A percentile compares a stretch with the other conserved stretches of the same genome.
Conservation (phyloP, 305 asterid genomes). For the Fraxinus angustifolia region DNA sequence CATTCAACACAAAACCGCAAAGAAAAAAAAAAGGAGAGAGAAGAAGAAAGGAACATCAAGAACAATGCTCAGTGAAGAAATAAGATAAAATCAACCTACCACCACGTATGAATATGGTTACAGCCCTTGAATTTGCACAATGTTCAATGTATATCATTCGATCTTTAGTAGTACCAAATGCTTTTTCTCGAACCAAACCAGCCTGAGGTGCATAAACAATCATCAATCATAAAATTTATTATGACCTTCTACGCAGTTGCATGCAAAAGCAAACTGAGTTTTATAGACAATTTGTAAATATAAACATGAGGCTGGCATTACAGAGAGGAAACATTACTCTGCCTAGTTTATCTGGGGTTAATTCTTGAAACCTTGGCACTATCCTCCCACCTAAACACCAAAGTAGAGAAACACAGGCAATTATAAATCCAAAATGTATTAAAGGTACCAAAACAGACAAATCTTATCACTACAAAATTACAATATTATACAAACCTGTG, state of each 20-base stretch:
- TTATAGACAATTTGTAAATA: background rate
- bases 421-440: background rate
- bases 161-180: slow-evolving; percentile 94
- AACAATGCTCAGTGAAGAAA: background rate
- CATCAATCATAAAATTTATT: background rate
- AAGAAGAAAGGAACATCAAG: background rate
- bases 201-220: slow-evolving; percentile 49
- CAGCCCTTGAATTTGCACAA: slow-evolving; percentile 97
- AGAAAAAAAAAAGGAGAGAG: background rate
- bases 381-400: slow-evolving; percentile 78
- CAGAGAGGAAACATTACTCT: slow-evolving; percentile 33
- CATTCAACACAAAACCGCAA: background rate
- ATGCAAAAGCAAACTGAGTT: background rate
- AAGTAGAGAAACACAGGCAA: slow-evolving; percentile 11
- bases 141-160: slow-evolving; percentile 96
- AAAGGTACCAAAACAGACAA: background rate
- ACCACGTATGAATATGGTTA: slow-evolving; percentile 92
- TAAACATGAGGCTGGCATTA: background rate
- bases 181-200: slow-evolving; percentile 88
- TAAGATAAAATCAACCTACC: slow-evolving; percentile 43
- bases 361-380: slow-evolving; percentile 95
- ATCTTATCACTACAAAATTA: background rate
- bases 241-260: background rate
- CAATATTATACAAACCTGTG: slow-evolving; percentile 53
- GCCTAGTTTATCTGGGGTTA: slow-evolving; percentile 88